phyloP scores from a whole-genome alignment of 1,284 basidiomycete species.

The Phlebopus sp. region DNA sequence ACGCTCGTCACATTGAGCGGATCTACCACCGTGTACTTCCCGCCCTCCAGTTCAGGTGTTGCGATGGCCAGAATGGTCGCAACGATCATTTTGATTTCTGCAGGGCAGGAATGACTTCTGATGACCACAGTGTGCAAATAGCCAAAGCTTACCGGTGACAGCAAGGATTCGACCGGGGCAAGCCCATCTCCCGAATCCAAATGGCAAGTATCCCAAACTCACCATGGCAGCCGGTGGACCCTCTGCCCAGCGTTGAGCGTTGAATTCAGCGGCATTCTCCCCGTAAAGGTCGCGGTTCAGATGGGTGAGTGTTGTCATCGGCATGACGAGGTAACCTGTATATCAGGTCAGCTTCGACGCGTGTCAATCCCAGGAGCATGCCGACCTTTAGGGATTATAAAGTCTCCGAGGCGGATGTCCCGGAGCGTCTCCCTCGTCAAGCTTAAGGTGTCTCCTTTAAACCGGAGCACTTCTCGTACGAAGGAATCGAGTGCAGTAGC shows the following conservation, averaged over 20 bases:
- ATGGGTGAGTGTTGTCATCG: conserved; percentile 21
- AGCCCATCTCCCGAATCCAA: conserved; percentile 37
- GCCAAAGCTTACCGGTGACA: conserved; percentile 29
- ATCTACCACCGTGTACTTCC: conserved; percentile 33
- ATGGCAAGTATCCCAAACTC: conserved; percentile 33
- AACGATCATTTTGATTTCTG: conserved; percentile 39
- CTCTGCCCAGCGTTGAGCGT: conserved; percentile 32
- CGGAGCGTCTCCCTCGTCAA: conserved; percentile 31
- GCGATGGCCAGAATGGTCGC: conserved; percentile 31
- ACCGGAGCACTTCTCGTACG: conserved; percentile 38
- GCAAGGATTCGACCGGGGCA: conserved; percentile 36
- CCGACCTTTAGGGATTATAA: conserved; percentile 35
- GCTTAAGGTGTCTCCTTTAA: conserved; percentile 38
- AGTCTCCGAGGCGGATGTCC: conserved; percentile 32
- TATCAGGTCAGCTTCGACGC: neutral
- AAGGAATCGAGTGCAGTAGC: conserved; percentile 35
- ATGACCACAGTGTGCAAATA: neutral
- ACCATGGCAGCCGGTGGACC: conserved; percentile 1
- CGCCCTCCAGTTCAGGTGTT: conserved; percentile 32
- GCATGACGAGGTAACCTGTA: neutral
- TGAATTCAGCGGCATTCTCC: conserved; percentile 29
- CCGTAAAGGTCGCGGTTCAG: conserved; percentile 30
- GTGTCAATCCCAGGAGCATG: neutral
- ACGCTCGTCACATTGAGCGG: conserved; percentile 34
- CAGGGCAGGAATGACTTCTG: neutral